Conservation (phyloP, 345 rosid species). For the Eutrema japonicum region DNA sequence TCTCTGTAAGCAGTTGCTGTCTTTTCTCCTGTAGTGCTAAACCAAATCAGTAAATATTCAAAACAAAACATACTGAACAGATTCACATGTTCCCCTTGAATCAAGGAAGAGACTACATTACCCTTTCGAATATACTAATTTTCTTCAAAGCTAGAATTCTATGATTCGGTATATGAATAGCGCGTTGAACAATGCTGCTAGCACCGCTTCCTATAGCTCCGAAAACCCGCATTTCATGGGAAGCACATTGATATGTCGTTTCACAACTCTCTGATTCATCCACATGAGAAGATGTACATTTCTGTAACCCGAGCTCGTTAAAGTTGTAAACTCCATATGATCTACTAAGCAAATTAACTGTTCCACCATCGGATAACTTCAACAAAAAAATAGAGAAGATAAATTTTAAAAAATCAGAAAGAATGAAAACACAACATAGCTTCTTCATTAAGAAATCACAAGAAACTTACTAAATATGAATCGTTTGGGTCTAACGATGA, state of each 20-base stretch:
- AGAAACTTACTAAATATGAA: slow-evolving; percentile 65
- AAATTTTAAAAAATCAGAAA: not conserved
- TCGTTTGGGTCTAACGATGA: slow-evolving; percentile 71
- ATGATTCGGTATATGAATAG: slow-evolving; percentile 87
- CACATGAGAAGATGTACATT: slow-evolving; percentile 63
- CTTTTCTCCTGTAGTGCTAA: slow-evolving; percentile 73
- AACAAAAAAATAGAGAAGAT: slow-evolving; percentile 10
- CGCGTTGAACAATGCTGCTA: slow-evolving; percentile 97
- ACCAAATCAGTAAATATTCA: not conserved
- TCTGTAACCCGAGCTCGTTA: slow-evolving; percentile 89
- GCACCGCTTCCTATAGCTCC: slow-evolving; percentile 98
- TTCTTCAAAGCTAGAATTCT: slow-evolving; percentile 88
- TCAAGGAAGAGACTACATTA: slow-evolving; percentile 32
- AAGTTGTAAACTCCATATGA: slow-evolving; percentile 94
- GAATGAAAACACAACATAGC: not conserved
- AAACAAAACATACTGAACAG: not conserved
- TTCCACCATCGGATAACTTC: slow-evolving; percentile 90
- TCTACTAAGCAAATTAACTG: slow-evolving; percentile 90
- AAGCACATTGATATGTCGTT: slow-evolving; percentile 86
- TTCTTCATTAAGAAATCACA: slow-evolving; percentile 9
- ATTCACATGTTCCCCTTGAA: not conserved
- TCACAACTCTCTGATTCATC: slow-evolving; percentile 65
- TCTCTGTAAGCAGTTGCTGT: slow-evolving; percentile 91
- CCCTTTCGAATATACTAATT: slow-evolving; percentile 92
- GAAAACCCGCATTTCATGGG: slow-evolving; percentile 86